phyloP scores from a whole-genome alignment of 1,284 basidiomycete genomes.

The Ceratobasidium theobromae region DNA sequence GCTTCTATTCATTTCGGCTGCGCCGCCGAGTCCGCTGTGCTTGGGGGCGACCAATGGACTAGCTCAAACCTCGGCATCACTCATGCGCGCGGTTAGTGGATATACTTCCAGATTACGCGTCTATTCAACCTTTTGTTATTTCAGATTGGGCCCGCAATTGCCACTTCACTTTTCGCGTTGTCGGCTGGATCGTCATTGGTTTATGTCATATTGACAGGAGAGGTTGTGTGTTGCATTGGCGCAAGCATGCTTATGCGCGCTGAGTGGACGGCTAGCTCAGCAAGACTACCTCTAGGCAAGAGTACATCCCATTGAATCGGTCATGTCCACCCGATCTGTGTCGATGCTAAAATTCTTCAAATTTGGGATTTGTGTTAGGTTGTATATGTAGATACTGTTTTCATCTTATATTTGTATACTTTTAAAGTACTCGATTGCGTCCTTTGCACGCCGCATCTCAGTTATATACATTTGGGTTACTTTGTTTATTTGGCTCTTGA shows the following conservation, averaged over 20 bases:
- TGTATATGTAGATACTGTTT: too few relatives aligned
- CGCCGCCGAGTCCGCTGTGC: slow-evolving; percentile 24
- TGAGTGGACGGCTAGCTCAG: slow-evolving; percentile 8
- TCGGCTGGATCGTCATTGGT: slow-evolving; percentile 31
- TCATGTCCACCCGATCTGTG: too few relatives aligned
- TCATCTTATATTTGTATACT: too few relatives aligned
- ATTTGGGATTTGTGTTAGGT: too few relatives aligned
- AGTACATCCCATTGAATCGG: too few relatives aligned
- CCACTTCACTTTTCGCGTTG: slow-evolving; percentile 34
- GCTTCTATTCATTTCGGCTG: slow-evolving; percentile 33
- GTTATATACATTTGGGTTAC: too few relatives aligned
- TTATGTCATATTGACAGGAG: slow-evolving; percentile 22
- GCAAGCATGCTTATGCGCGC: slow-evolving; percentile 7
- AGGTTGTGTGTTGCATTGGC: neutral
- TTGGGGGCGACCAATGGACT: slow-evolving; percentile 35
- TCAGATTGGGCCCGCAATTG: slow-evolving; percentile 32
- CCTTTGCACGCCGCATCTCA: too few relatives aligned
- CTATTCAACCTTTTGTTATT: neutral
- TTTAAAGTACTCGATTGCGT: too few relatives aligned
- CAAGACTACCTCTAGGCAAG: too few relatives aligned
- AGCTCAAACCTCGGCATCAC: slow-evolving; percentile 32
- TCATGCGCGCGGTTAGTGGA: slow-evolving; percentile 32
- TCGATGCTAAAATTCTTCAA: too few relatives aligned
- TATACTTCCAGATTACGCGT: neutral
- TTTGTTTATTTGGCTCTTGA: too few relatives aligned